These are phyloP conservation scores for Rhizopus arrhizus DNA, from an alignment of 371 early-diverging fungal species.

Conservation along the genomic window DNA sequence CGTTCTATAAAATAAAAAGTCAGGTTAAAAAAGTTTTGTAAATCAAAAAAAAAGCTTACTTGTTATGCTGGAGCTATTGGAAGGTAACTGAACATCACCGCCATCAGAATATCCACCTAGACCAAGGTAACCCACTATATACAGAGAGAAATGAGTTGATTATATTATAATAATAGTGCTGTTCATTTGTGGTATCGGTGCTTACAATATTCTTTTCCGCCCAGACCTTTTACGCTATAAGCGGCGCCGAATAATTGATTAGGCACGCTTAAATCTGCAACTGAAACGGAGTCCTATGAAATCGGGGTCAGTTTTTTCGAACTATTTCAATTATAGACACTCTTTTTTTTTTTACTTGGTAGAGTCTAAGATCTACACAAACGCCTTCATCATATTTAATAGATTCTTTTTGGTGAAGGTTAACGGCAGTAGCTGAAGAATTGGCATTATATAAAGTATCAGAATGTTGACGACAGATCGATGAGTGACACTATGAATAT, in stretches of 20 bases:
- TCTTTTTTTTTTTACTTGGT: slow-evolving; percentile 29
- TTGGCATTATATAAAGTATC: slow-evolving; percentile 33
- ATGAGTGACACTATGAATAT: slow-evolving; percentile 40
- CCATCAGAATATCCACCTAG: slow-evolving; percentile 50
- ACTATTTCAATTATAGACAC: neutral
- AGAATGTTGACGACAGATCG: slow-evolving; percentile 33
- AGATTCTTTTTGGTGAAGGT: slow-evolving; percentile 40
- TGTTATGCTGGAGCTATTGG: slow-evolving; percentile 22
- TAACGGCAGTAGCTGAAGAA: slow-evolving; percentile 39
- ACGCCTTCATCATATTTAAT: slow-evolving; percentile 45
- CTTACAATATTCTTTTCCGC: slow-evolving; percentile 45
- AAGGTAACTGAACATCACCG: slow-evolving; percentile 32
- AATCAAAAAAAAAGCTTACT: slow-evolving; percentile 15
- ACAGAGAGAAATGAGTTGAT: slow-evolving; percentile 7
- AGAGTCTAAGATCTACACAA: slow-evolving; percentile 46
- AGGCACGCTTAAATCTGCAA: slow-evolving; percentile 40
- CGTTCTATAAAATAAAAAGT: slow-evolving; percentile 18
- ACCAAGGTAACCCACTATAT: slow-evolving; percentile 40
- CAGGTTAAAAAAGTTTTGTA: neutral
- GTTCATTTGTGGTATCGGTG: neutral
- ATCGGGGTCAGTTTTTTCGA: neutral
- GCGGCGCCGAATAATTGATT: slow-evolving; percentile 48
- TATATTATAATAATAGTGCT: neutral
- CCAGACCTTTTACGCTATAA: slow-evolving; percentile 44
- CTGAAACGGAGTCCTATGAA: slow-evolving; percentile 42